Conservation (phyloP, 2,329 filamentous ascomycete genomes). For the Orbilia javanica region DNA sequence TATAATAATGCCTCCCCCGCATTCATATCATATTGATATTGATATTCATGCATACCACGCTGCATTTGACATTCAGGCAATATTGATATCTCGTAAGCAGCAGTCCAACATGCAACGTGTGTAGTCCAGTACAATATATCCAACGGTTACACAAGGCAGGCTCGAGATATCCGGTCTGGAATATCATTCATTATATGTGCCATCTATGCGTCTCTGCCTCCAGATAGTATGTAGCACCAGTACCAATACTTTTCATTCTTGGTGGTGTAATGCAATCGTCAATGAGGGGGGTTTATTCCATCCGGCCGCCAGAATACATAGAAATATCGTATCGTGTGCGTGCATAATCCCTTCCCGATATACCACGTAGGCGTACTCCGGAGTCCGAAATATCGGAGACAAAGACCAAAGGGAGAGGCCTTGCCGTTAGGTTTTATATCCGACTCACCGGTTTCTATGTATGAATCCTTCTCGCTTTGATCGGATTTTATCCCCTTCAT, state of each 20-base stretch:
- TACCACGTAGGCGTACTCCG: background rate
- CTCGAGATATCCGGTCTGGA: background rate
- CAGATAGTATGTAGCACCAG: background rate
- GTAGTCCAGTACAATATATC: background rate
- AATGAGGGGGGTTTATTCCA: background rate
- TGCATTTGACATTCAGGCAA: slow-evolving; percentile 14
- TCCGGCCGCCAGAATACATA: background rate
- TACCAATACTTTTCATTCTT: no score
- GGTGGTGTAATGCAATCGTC: no score
- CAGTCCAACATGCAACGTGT: no score
- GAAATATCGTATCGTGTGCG: background rate
- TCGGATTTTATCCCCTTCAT: background rate
- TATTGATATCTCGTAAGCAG: no score
- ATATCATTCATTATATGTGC: background rate
- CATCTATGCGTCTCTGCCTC: background rate
- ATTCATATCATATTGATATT: background rate
- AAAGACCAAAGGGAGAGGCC: no score
- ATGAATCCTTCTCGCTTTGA: background rate
- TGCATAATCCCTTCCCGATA: background rate
- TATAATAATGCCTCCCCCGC: background rate
- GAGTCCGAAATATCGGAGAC: slow-evolving; percentile 5
- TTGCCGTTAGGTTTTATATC: no score
- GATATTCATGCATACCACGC: no score
- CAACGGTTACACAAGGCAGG: background rate
- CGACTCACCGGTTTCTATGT: background rate